Evolutionary conservation across 2,329 filamentous ascomycete genomes (phyloP).

Genomic region (Xylaria sp.): DNA sequence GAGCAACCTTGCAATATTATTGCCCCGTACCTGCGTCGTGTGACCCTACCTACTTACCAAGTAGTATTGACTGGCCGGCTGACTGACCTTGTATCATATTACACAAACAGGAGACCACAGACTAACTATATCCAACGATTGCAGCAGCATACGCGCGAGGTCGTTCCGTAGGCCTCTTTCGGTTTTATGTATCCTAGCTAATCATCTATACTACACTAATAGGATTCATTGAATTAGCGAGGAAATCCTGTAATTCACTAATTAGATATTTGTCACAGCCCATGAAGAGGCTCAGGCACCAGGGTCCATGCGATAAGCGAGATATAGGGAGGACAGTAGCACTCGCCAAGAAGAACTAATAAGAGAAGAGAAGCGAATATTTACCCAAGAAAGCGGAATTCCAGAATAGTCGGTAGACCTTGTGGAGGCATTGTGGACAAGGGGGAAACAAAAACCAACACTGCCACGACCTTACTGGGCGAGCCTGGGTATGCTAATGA

Average conservation of each 20-base stretch:
- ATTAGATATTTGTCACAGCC: background rate
- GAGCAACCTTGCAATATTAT: background rate
- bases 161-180: background rate
- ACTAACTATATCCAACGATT: too few relatives aligned
- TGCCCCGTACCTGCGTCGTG: constrained; percentile 10
- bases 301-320: background rate
- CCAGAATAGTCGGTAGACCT: background rate
- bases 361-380: background rate
- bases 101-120: too few relatives aligned
- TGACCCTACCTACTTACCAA: background rate
- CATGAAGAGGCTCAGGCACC: background rate
- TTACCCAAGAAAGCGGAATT: background rate
- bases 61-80: too few relatives aligned
- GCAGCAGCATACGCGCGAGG: background rate
- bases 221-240: background rate
- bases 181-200: background rate
- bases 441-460: constrained; percentile 12
- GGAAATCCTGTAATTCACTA: background rate
- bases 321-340: background rate
- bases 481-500: background rate
- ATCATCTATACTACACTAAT: too few relatives aligned
- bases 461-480: background rate
- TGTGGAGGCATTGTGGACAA: constrained; percentile 1
- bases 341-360: background rate
- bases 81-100: background rate